Conservation (phyloP, 805 yeast species). For the Spathaspora arborariae region DNA sequence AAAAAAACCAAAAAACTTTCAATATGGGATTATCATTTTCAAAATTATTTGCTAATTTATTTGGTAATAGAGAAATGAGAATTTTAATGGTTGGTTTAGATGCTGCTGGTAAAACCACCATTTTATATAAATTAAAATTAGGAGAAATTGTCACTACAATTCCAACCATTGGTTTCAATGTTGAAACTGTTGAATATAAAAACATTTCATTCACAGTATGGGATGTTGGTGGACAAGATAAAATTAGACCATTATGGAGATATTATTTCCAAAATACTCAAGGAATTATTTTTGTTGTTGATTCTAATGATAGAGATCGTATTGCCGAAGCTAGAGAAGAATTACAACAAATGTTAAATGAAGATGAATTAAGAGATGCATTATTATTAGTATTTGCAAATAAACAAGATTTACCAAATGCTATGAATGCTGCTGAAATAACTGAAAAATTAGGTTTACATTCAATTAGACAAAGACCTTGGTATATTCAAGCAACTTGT, state of each 20-base stretch:
- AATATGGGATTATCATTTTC: slow-evolving; percentile 93
- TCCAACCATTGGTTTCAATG: slow-evolving; percentile 97
- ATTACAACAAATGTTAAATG: slow-evolving; percentile 96
- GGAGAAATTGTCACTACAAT: slow-evolving; percentile 96
- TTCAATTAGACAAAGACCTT: slow-evolving; percentile 96
- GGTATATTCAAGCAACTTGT: slow-evolving; percentile 99
- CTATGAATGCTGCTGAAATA: slow-evolving; percentile 98
- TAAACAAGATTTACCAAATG: slow-evolving; percentile 98
- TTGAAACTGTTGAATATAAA: slow-evolving; percentile 95
- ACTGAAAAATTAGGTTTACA: slow-evolving; percentile 96
- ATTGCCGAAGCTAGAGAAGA: slow-evolving; percentile 97
- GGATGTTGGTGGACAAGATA: slow-evolving; percentile 99
- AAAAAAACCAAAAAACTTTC: neutral
- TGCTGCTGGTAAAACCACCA: slow-evolving; percentile 98
- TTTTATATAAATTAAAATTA: slow-evolving; percentile 87
- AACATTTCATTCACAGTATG: slow-evolving; percentile 95
- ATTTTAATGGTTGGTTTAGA: slow-evolving; percentile 97
- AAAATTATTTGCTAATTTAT: slow-evolving; percentile 88
- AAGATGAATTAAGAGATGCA: slow-evolving; percentile 97
- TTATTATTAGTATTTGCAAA: slow-evolving; percentile 93
- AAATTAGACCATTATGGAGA: slow-evolving; percentile 98
- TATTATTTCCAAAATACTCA: slow-evolving; percentile 98
- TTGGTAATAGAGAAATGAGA: slow-evolving; percentile 98
- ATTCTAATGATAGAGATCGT: slow-evolving; percentile 97
- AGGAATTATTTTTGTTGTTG: slow-evolving; percentile 97